Evolutionary conservation across 164 flowering plant genomes (phyloP).

Genomic region (Protea cynaroides): DNA sequence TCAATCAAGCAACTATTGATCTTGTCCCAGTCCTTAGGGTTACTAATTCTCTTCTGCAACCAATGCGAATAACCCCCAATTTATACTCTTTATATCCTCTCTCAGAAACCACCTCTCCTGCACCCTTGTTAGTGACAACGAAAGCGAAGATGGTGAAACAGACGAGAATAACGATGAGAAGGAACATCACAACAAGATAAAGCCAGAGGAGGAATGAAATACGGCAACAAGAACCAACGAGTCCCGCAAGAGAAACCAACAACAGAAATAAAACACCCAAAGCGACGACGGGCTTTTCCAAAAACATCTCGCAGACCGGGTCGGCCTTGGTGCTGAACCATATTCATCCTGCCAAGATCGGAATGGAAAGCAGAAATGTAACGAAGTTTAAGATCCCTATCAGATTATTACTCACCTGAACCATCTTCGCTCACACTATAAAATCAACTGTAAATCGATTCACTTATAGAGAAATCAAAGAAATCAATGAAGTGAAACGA

Average conservation of each 20-base stretch:
- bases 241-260: slow-evolving; percentile 44
- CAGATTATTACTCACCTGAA: slow-evolving; percentile 21
- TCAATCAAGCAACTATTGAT: slow-evolving; percentile 43
- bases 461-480: no score
- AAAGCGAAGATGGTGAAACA: slow-evolving; percentile 45
- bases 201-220: slow-evolving; percentile 45
- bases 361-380: slow-evolving; percentile 38
- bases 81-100: slow-evolving; percentile 48
- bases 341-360: slow-evolving; percentile 37
- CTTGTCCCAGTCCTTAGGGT: slow-evolving; percentile 35
- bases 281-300: slow-evolving; percentile 37
- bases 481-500: no score
- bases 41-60: slow-evolving; percentile 43
- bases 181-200: slow-evolving; percentile 45
- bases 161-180: slow-evolving; percentile 35
- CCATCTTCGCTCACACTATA: slow-evolving; percentile 5
- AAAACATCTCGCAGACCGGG: slow-evolving; percentile 36
- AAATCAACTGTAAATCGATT: background rate
- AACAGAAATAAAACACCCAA: slow-evolving; percentile 49
- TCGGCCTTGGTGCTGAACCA: slow-evolving; percentile 27
- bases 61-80: slow-evolving; percentile 44
- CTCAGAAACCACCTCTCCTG: slow-evolving; percentile 28
- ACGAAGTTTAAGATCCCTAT: slow-evolving; percentile 40
- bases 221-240: slow-evolving; percentile 49
- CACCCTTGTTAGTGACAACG: slow-evolving; percentile 47